A percentile compares a stretch with the other conserved stretches of the same genome.
phyloP scores from a whole-genome alignment of 257 asterid species.

The Primulina huaijiensis region DNA sequence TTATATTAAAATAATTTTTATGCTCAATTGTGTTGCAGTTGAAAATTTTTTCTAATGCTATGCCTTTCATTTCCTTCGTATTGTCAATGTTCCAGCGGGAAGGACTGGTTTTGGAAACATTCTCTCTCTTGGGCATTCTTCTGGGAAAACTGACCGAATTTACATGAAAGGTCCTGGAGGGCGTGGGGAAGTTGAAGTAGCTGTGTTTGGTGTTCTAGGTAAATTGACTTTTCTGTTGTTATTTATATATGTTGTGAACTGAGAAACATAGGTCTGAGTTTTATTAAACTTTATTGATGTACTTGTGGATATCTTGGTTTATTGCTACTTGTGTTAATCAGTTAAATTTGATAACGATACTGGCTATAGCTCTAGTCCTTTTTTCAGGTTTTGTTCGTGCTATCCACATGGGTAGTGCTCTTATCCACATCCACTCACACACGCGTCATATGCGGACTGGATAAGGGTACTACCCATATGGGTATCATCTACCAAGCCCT shows the following conservation, averaged over 20 bases:
- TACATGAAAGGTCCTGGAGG: slow-evolving; percentile 99
- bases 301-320: background rate
- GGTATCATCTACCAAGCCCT: background rate
- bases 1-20: background rate
- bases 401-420: too few species aligned
- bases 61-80: slow-evolving; percentile 4
- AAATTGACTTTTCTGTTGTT: slow-evolving; percentile 23
- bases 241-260: background rate
- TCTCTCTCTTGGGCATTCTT: slow-evolving; percentile 81
- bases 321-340: background rate
- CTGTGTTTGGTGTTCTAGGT: slow-evolving; percentile 95
- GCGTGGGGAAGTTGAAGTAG: slow-evolving; percentile 98
- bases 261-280: background rate
- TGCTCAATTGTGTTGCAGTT: slow-evolving; percentile 3
- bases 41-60: slow-evolving; percentile 2
- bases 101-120: slow-evolving; percentile 93
- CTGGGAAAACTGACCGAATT: slow-evolving; percentile 83
- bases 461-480: too few species aligned
- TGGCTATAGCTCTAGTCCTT: background rate
- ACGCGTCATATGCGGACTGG: too few species aligned
- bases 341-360: background rate
- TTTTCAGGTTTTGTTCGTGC: too few species aligned
- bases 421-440: too few species aligned
- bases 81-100: slow-evolving; percentile 54
- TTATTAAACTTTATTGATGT: background rate